These are phyloP conservation scores for Cairneyella variabilis DNA, from an alignment of 495 filamentous ascomycete genomes.

Conservation along the genomic window DNA sequence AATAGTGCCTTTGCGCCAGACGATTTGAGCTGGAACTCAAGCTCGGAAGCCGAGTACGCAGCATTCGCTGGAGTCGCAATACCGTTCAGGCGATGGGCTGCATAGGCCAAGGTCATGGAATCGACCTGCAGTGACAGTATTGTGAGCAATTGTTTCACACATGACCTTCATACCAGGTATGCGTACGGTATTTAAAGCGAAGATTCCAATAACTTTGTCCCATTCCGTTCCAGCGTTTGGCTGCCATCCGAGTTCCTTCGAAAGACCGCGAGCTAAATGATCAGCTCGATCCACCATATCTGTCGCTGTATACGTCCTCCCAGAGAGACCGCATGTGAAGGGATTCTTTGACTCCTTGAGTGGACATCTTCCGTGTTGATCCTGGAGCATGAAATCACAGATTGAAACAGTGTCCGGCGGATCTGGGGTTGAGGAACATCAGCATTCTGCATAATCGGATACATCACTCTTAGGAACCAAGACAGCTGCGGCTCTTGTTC, in stretches of 20 bases:
- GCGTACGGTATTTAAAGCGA: constrained; percentile 75
- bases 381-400: constrained; percentile 74
- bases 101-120: constrained; percentile 70
- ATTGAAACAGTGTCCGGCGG: constrained; percentile 71
- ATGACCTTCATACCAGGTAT: neutral
- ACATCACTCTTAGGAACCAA: too few species aligned
- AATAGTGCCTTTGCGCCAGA: constrained; percentile 74
- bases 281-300: constrained; percentile 68
- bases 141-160: neutral
- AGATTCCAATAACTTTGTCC: constrained; percentile 80
- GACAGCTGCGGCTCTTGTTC: neutral
- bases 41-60: constrained; percentile 69
- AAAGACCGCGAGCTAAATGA: constrained; percentile 63
- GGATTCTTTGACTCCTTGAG: constrained; percentile 63
- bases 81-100: constrained; percentile 71
- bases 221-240: constrained; percentile 74
- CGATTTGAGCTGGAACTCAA: constrained; percentile 74
- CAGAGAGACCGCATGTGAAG: constrained; percentile 78
- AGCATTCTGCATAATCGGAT: too few species aligned
- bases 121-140: constrained; percentile 59
- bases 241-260: constrained; percentile 70
- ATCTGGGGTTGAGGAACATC: constrained; percentile 3
- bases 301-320: constrained; percentile 61
- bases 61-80: constrained; percentile 80
- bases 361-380: constrained; percentile 64